Evolutionary conservation across 495 filamentous ascomycete species (phyloP).

Genomic region (Aspergillus coremiiformis): DNA sequence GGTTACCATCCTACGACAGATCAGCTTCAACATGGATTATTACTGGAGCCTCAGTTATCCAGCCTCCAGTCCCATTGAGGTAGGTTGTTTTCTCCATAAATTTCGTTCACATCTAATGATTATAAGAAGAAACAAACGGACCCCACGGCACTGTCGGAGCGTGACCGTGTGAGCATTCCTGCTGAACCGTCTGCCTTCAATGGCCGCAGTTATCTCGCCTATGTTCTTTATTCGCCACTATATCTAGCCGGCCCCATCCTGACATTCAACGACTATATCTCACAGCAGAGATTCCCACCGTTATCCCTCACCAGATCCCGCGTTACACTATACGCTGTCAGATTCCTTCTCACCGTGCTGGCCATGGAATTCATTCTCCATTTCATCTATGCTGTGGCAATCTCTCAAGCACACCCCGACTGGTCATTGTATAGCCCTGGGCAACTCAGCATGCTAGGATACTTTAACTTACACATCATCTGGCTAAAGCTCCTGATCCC

Average conservation of each 20-base stretch:
- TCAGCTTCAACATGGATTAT: constrained; percentile 96
- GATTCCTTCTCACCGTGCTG: constrained; percentile 75
- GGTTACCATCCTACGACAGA: constrained; percentile 82
- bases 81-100: constrained; percentile 36
- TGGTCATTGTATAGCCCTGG: constrained; percentile 83
- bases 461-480: constrained; percentile 94
- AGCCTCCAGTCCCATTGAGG: constrained; percentile 70
- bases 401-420: constrained; percentile 67
- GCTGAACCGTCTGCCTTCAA: constrained; percentile 60
- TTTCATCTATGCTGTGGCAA: constrained; percentile 89
- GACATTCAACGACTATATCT: constrained; percentile 97
- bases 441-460: constrained; percentile 85
- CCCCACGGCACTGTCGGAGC: constrained; percentile 72
- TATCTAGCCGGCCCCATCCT: constrained; percentile 90
- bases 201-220: constrained; percentile 80
- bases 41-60: constrained; percentile 77
- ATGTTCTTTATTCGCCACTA: constrained; percentile 82
- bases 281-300: constrained; percentile 68
- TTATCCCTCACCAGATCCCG: constrained; percentile 57
- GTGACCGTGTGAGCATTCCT: constrained; percentile 73
- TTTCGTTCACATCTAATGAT: constrained; percentile 44
- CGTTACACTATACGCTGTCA: constrained; percentile 71
- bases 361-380: constrained; percentile 91
- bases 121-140: constrained; percentile 98
- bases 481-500: constrained; percentile 97